Conservation (phyloP, 106 monocot species). For the Dendrobium chrysotoxum region DNA sequence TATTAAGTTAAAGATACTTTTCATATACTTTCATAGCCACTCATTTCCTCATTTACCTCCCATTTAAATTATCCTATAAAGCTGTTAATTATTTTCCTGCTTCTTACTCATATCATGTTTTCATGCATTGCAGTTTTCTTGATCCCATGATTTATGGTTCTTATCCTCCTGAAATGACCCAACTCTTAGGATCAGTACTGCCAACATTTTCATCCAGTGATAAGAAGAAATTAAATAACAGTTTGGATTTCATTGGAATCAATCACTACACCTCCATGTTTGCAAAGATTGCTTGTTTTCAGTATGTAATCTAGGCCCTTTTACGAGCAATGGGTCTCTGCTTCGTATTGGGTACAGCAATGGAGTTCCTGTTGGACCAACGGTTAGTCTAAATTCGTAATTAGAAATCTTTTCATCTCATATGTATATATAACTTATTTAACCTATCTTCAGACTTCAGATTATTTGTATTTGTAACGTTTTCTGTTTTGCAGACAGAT, state of each 20-base stretch:
- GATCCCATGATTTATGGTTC: constrained; percentile 38
- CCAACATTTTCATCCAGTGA: constrained; percentile 29
- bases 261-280: constrained; percentile 51
- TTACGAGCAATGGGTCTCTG: constrained; percentile 7
- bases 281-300: constrained; percentile 43
- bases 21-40: too few species aligned
- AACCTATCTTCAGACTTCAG: background rate
- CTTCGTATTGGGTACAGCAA: constrained; percentile 19
- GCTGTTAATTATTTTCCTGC: too few species aligned
- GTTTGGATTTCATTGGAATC: constrained; percentile 48
- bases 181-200: constrained; percentile 24
- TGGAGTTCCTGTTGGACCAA: constrained; percentile 32
- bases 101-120: background rate
- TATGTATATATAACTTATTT: background rate
- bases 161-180: constrained; percentile 42
- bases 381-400: constrained; percentile 8
- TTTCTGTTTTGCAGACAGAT: constrained; percentile 20
- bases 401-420: background rate
- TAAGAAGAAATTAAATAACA: constrained; percentile 18
- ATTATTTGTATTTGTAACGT: background rate
- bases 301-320: constrained; percentile 6
- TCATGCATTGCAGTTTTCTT: constrained; percentile 7
- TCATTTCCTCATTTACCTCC: too few species aligned
- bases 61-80: too few species aligned
- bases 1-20: too few species aligned